Evolutionary conservation across 2,329 filamentous ascomycete genomes (phyloP).

Genomic region (Aureobasidium sp.): DNA sequence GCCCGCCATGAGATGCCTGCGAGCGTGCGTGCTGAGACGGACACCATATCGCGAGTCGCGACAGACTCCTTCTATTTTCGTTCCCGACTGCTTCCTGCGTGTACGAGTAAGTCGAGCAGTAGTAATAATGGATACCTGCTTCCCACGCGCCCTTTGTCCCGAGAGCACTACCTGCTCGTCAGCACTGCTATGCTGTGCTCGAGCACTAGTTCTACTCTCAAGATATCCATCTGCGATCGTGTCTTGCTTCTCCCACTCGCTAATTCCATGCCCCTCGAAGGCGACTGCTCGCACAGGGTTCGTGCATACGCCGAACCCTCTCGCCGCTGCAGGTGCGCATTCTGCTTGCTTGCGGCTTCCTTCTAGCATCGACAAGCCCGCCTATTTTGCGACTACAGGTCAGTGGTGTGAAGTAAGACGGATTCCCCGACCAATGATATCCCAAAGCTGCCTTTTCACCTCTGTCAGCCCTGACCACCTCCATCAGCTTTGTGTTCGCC

Average conservation of each 20-base stretch:
- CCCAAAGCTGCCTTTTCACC: neutral
- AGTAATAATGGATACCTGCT: neutral
- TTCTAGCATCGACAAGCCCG: neutral
- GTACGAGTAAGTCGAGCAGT: neutral
- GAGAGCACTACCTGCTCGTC: neutral
- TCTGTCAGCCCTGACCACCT: slow-evolving; percentile 7
- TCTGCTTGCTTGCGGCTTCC: neutral
- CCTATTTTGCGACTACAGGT: neutral
- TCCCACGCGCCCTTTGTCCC: neutral
- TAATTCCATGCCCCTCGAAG: neutral
- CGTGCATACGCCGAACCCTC: slow-evolving; percentile 1
- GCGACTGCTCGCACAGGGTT: neutral
- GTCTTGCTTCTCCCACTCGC: neutral
- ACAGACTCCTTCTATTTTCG: slow-evolving; percentile 8
- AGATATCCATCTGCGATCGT: neutral
- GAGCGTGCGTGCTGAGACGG: neutral
- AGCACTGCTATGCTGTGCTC: neutral
- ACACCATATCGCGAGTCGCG: neutral
- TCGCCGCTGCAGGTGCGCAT: neutral
- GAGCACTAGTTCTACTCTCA: neutral
- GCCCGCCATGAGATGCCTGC: neutral
- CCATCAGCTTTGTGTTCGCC: neutral
- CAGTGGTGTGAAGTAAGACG: slow-evolving; percentile 11
- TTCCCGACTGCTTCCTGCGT: neutral
- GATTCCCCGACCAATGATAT: slow-evolving; percentile 1